Evolutionary conservation across 805 yeast species (phyloP).

Genomic region (Candida koratica): DNA sequence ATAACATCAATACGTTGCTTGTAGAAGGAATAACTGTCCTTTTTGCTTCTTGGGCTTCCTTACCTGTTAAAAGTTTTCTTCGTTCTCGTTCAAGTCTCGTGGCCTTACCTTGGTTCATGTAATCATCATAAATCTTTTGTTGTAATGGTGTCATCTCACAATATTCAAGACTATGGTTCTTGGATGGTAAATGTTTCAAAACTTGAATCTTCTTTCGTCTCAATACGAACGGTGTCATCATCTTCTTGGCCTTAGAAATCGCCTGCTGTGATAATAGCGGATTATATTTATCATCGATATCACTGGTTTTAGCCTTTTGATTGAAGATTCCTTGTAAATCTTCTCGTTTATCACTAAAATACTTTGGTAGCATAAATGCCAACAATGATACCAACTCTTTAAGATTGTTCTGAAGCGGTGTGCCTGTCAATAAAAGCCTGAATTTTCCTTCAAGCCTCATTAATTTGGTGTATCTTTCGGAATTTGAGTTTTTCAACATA

Average conservation of each 20-base stretch:
- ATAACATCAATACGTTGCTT: conserved; percentile 76
- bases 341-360: conserved; percentile 77
- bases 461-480: conserved; percentile 82
- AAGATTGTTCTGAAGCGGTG: conserved; percentile 92
- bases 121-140: conserved; percentile 54
- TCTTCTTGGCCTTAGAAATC: conserved; percentile 85
- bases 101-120: conserved; percentile 45
- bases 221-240: conserved; percentile 97
- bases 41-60: conserved; percentile 32
- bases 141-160: conserved; percentile 64
- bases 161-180: conserved; percentile 56
- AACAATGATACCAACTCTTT: conserved; percentile 85
- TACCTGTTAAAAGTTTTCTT: conserved; percentile 34
- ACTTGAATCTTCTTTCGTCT: conserved; percentile 92
- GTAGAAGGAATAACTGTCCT: conserved; percentile 40
- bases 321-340: conserved; percentile 80
- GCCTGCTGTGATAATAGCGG: conserved; percentile 90
- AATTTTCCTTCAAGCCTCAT: conserved; percentile 84
- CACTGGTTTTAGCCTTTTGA: conserved; percentile 75
- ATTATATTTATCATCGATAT: conserved; percentile 47
- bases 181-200: conserved; percentile 79
- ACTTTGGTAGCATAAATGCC: conserved; percentile 82
- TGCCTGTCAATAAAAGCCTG: conserved; percentile 87
- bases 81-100: conserved; percentile 42
- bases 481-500: conserved; percentile 82